Evolutionary conservation across 495 filamentous ascomycete genomes (phyloP), one percentile per base, ranked within the genome.

Genomic region (Rusavskia elegans): DNA sequence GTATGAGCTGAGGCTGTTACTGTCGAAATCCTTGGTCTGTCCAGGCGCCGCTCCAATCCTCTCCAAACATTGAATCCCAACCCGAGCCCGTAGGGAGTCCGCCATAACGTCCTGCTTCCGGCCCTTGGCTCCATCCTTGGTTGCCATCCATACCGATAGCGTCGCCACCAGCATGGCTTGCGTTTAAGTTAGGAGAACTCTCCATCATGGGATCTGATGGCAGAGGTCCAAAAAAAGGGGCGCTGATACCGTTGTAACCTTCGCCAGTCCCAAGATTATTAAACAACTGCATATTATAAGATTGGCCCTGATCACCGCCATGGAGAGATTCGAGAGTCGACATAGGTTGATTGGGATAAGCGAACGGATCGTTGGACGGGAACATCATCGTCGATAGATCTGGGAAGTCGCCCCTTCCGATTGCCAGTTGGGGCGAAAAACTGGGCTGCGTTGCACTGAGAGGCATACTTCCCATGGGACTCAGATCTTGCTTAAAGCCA

Each of bases 311-410:
- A 23, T 20, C 6, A 29, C 48, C 30, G 48, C 48, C 30, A n/a
- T 37, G 27, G 27, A 17, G 66, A 52, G 75, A 70, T 55, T 83
- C 79, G 42, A 82, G 66, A 1, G 72, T 80, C 2, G 74, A 83
- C 68, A 89, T 77, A 2, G 88, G 85, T 60, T 89, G 87, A 58
- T 82, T 85, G 4, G 89, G 85, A 64, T 95, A 97, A 0, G 82
- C 87, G 53, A 95, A 90, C 0, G 89, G 87, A 61, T 97, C 89
- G 23, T 79, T 75, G 0, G 89, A 87, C 1, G 89, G 84, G 57
- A 96, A 97, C 87, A 96, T 95, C 66, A 95, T 83, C 11, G 83
- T 78, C 64, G 82, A 83, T 17, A 95, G 73, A 62, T 92, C 85
- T 16, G 44, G 44, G 44, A 46, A 46, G 2, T 17, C 44, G 21